Conservation (phyloP, 1,139 yeast genomes). For the Saccharomyces hybrid region DNA sequence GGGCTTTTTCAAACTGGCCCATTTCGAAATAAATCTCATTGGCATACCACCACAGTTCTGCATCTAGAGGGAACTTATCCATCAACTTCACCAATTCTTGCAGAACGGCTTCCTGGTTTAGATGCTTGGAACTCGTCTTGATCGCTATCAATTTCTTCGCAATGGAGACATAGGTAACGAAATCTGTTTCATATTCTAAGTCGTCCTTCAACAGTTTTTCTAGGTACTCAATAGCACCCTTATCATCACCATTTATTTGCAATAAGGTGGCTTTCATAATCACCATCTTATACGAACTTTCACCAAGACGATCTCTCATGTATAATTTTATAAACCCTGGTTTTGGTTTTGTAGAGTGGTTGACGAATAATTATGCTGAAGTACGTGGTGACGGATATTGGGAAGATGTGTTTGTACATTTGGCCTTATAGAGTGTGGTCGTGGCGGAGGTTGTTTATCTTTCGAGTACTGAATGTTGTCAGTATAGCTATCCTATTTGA, state of each 20-base stretch:
- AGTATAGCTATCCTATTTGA: no score
- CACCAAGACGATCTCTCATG: conserved; percentile 61
- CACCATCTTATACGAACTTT: conserved; percentile 29
- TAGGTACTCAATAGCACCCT: conserved; percentile 24
- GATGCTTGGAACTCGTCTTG: conserved; percentile 9
- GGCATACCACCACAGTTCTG: conserved; percentile 70
- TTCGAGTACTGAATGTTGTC: no score
- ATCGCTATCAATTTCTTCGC: conserved; percentile 24
- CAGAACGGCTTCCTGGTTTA: conserved; percentile 12
- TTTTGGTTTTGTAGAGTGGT: no score
- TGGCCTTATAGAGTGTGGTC: no score
- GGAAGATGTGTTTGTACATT: no score
- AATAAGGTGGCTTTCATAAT: conserved; percentile 27
- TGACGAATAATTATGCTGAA: no score
- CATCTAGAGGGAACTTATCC: conserved; percentile 53
- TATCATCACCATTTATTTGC: conserved; percentile 25
- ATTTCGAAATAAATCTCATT: conserved; percentile 49
- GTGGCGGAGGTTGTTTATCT: no score
- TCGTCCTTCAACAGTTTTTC: conserved; percentile 22
- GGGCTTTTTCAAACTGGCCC: conserved; percentile 64
- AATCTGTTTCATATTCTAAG: conserved; percentile 28
- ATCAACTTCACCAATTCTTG: conserved; percentile 16
- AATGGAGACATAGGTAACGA: conserved; percentile 21
- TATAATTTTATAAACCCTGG: no score
- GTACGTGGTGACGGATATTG: no score